Evolutionary conservation across 2,329 filamentous ascomycete genomes (phyloP).

Genomic region (Fusarium compactum): DNA sequence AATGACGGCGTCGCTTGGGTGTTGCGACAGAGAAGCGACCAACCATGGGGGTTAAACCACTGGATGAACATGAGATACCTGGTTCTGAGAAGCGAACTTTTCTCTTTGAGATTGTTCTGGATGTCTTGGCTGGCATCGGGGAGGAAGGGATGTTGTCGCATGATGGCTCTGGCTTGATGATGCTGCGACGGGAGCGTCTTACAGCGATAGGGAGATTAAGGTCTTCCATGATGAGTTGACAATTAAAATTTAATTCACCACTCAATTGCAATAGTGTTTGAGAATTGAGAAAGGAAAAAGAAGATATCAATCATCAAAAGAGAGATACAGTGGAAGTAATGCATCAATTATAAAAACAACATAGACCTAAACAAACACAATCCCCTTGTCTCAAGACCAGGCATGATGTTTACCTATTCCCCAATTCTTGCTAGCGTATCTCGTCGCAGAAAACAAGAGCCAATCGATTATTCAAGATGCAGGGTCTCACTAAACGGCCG

Average conservation of each 20-base stretch:
- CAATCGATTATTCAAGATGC: slow-evolving; percentile 43
- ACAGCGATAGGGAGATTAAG: slow-evolving; percentile 66
- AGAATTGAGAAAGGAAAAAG: background rate
- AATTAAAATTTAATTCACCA: background rate
- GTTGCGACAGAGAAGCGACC: slow-evolving; percentile 61
- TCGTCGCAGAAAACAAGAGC: slow-evolving; percentile 42
- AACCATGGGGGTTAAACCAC: slow-evolving; percentile 70
- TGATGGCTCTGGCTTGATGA: slow-evolving; percentile 47
- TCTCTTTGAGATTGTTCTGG: slow-evolving; percentile 54
- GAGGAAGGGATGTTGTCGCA: slow-evolving; percentile 33
- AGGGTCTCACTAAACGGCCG: slow-evolving; percentile 44
- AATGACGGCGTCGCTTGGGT: slow-evolving; percentile 58
- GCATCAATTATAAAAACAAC: background rate
- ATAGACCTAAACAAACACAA: background rate
- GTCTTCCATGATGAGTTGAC: slow-evolving; percentile 50
- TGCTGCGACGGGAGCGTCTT: slow-evolving; percentile 64
- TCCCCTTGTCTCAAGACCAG: slow-evolving; percentile 26
- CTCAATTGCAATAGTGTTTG: background rate
- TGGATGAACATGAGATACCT: slow-evolving; percentile 57
- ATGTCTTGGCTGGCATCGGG: slow-evolving; percentile 46
- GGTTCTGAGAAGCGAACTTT: slow-evolving; percentile 72
- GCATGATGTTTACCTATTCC: slow-evolving; percentile 62
- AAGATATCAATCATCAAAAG: background rate
- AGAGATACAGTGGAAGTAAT: background rate
- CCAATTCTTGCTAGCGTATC: slow-evolving; percentile 54